phyloP scores from a whole-genome alignment of 495 filamentous ascomycete species.

The Aspergillus sparsus region DNA sequence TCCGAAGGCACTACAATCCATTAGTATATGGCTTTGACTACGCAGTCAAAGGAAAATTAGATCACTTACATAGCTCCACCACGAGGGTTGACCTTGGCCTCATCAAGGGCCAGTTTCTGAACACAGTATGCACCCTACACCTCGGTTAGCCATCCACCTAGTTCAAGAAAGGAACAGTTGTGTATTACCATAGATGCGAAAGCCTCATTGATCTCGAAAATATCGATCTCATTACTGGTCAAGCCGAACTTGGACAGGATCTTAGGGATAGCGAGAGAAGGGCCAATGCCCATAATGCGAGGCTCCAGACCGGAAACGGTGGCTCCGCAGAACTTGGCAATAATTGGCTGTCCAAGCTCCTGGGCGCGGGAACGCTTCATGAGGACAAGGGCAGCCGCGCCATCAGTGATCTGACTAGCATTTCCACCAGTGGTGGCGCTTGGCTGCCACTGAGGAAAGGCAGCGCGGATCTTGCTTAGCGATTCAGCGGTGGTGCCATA shows the following conservation, averaged over 20 bases:
- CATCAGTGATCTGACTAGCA: slow-evolving; percentile 91
- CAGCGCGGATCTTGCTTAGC: slow-evolving; percentile 79
- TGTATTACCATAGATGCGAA: slow-evolving; percentile 84
- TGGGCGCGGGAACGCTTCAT: slow-evolving; percentile 91
- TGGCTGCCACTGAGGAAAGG: slow-evolving; percentile 86
- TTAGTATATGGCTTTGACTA: slow-evolving; percentile 7
- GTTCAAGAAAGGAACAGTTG: neutral
- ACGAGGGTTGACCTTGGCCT: slow-evolving; percentile 83
- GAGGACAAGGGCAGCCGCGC: slow-evolving; percentile 83
- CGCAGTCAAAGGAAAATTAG: slow-evolving; percentile 3
- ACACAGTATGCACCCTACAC: slow-evolving; percentile 76
- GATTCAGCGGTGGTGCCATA: slow-evolving; percentile 83
- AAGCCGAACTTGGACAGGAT: slow-evolving; percentile 77
- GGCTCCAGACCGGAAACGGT: slow-evolving; percentile 86
- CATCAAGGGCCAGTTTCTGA: slow-evolving; percentile 72
- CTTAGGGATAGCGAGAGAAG: slow-evolving; percentile 90
- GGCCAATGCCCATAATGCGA: slow-evolving; percentile 96
- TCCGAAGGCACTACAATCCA: slow-evolving; percentile 59
- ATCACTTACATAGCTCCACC: slow-evolving; percentile 67
- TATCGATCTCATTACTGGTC: slow-evolving; percentile 76
- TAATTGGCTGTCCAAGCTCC: slow-evolving; percentile 80
- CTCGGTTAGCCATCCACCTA: slow-evolving; percentile 15
- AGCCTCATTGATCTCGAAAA: slow-evolving; percentile 95
- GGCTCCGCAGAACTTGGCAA: slow-evolving; percentile 89
- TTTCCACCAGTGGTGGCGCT: slow-evolving; percentile 88